A percentile compares a stretch with the other conserved stretches of the same genome.
Evolutionary conservation across 192 early-diverging fungal species (phyloP).

Genomic region (Podila horticola): DNA sequence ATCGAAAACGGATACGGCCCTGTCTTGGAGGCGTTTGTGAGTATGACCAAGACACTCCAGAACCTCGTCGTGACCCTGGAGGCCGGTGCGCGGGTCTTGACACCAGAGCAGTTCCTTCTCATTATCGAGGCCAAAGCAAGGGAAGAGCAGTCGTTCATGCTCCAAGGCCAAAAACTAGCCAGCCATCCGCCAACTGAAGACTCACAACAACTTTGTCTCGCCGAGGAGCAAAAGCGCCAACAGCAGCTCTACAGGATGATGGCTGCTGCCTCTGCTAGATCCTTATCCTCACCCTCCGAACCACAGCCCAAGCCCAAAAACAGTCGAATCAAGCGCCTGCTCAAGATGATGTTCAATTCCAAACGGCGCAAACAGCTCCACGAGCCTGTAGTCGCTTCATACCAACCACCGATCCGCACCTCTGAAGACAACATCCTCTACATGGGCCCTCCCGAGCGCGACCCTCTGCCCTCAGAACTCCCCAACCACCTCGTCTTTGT

Average conservation of each 20-base stretch:
- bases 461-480: constrained; percentile 19
- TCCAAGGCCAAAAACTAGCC: neutral
- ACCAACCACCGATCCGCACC: neutral
- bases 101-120: constrained; percentile 9
- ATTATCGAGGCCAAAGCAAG: neutral
- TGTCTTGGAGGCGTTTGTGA: constrained; percentile 9
- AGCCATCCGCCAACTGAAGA: neutral
- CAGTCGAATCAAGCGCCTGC: neutral
- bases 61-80: constrained; percentile 21
- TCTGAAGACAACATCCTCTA: constrained; percentile 30
- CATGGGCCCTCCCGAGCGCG: constrained; percentile 19
- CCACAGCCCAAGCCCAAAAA: neutral
- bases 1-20: neutral
- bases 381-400: neutral
- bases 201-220: neutral
- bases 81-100: constrained; percentile 13
- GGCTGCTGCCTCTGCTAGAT: neutral
- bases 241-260: neutral
- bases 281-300: neutral
- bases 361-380: neutral
- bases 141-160: neutral
- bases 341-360: neutral
- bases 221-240: neutral
- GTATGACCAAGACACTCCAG: constrained; percentile 32
- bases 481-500: constrained; percentile 11